Conservation (phyloP, 2,329 filamentous ascomycete genomes). For the Fusarium sp. region DNA sequence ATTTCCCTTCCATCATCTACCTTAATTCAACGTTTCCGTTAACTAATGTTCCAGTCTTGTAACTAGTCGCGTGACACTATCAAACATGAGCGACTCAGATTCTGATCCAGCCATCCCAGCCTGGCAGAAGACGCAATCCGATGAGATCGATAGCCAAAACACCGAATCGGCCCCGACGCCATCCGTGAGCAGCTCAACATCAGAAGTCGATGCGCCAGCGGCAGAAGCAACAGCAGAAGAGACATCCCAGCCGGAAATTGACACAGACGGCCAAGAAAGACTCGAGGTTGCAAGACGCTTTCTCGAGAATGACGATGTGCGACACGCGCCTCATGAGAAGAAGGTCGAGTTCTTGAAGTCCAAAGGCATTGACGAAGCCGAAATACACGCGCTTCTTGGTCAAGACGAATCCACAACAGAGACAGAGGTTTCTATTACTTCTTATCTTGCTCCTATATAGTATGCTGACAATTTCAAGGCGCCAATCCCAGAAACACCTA, state of each 20-base stretch:
- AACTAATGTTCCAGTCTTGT: neutral
- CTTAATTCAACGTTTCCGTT: neutral
- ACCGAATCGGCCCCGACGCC: slow-evolving; percentile 33
- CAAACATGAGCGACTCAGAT: slow-evolving; percentile 50
- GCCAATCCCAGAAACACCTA: slow-evolving; percentile 8
- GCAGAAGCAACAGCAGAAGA: slow-evolving; percentile 4
- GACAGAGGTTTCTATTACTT: slow-evolving; percentile 20
- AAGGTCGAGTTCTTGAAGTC: slow-evolving; percentile 81
- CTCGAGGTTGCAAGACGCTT: slow-evolving; percentile 78
- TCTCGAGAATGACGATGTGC: slow-evolving; percentile 78
- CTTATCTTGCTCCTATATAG: neutral
- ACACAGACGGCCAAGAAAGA: slow-evolving; percentile 35
- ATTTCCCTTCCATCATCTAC: neutral
- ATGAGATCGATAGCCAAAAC: slow-evolving; percentile 29
- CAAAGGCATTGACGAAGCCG: slow-evolving; percentile 75
- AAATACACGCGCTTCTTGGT: slow-evolving; percentile 74
- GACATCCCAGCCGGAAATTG: neutral
- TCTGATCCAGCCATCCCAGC: slow-evolving; percentile 45
- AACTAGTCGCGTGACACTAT: neutral
- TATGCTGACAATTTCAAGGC: slow-evolving; percentile 3
- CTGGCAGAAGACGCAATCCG: slow-evolving; percentile 46
- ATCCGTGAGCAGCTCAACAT: slow-evolving; percentile 21
- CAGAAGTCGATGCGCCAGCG: slow-evolving; percentile 29
- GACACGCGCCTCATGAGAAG: slow-evolving; percentile 73
- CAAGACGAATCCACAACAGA: slow-evolving; percentile 33